Percentiles rank a stretch among this genome's conserved stretches.
These are phyloP conservation scores for Termitomyces sp. DNA, from an alignment of 768 basidiomycete genomes.

Conservation along the genomic window DNA sequence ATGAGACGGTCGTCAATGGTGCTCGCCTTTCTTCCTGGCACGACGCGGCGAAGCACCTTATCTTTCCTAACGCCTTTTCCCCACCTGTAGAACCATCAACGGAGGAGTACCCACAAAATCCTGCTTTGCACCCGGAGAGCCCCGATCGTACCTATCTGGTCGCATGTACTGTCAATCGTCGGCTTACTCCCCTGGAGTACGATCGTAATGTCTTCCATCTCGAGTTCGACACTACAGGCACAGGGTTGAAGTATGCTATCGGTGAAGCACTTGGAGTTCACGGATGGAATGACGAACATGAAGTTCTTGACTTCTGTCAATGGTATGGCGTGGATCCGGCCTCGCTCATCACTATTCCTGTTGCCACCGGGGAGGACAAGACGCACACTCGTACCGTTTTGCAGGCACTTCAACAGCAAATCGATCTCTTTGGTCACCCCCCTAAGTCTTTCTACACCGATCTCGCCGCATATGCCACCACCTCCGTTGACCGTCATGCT, in stretches of 20 bases:
- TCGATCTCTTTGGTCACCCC: conserved; percentile 94
- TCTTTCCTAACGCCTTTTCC: conserved; percentile 82
- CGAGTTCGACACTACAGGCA: conserved; percentile 89
- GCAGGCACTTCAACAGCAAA: conserved; percentile 93
- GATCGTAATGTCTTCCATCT: conserved; percentile 99
- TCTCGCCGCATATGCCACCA: conserved; percentile 72
- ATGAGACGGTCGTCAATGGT: conserved; percentile 56
- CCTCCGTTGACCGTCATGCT: conserved; percentile 68
- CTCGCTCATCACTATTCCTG: conserved; percentile 77
- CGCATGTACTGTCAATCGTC: conserved; percentile 90
- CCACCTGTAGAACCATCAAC: conserved; percentile 36
- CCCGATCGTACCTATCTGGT: conserved; percentile 90
- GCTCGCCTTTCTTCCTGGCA: conserved; percentile 72
- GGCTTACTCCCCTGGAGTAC: conserved; percentile 92
- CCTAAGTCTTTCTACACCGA: conserved; percentile 95
- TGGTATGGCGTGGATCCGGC: conserved; percentile 90
- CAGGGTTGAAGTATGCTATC: conserved; percentile 91
- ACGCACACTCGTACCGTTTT: conserved; percentile 93
- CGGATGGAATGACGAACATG: conserved; percentile 93
- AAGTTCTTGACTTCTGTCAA: conserved; percentile 83
- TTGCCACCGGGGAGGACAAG: conserved; percentile 58
- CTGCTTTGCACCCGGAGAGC: conserved; percentile 79
- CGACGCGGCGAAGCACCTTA: conserved; percentile 80
- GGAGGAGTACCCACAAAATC: conserved; percentile 54
- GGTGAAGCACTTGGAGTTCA: conserved; percentile 97